Base-by-base conservation (phyloP, 192 early-diverging fungal species). In the Coemansia sp. region DNA sequence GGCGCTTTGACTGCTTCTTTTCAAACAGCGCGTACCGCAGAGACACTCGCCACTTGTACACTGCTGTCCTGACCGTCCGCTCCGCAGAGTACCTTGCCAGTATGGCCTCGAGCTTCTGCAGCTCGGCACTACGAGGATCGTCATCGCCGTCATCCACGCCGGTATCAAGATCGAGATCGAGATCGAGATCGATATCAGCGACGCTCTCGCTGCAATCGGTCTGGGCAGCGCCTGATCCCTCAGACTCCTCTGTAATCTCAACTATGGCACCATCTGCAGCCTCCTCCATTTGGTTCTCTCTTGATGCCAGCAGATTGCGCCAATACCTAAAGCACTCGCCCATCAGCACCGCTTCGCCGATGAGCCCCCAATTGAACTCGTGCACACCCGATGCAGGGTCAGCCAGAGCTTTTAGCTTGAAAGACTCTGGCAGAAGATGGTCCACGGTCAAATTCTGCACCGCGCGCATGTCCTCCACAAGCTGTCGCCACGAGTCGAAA, bases 401-500 rank as follows among this genome's bases (percentile, higher is more conserved):
- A 11, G 32, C 32, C 4, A 38, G 7, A 1, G 55, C 62, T 0
- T 40, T 23, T 9, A 18, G 17, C 49, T 44, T 44, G 14, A 69
- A 38, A 9, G 36, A 5, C 0, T 11, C 26, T 1, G 58, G 54
- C 30, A 55, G 22, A 10, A 44, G 24, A 2, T 28, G 30, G 11
- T 25, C 24, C 1, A 61, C 26, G 5, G 8, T 26, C n/a, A n/a
- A n/a, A 4, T 33, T 40, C 35, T 55, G 42, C 9, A 47, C 10
- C 2, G 24, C 43, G 2, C 39, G 60, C n/a, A 55, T 37, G 2
- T 49, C 48, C 13, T 15, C 7, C 18, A 44, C 48, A 11, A 60
- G 34, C 19, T 53, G 26, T 13, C 40, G 68, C 68, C 68, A 72
- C 0, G 34, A 41, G 28, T 13, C 19, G 46, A 72, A 72, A n/a